Base-by-base conservation (phyloP, 345 rosid genomes). In the Diplotaxis tenuifolia region DNA sequence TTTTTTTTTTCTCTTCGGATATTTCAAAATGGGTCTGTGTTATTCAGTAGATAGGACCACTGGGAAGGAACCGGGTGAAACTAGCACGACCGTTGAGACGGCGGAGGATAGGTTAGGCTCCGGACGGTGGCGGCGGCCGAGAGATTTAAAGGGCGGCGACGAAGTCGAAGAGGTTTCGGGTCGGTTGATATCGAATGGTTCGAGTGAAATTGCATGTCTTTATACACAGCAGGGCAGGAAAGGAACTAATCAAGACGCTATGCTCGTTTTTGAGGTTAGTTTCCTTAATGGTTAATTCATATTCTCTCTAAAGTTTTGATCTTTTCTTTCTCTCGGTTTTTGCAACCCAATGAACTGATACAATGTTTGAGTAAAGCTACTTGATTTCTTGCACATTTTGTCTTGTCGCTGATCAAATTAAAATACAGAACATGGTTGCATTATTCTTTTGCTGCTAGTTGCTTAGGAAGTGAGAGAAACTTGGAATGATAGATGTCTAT, bases 231-330 rank as follows among this genome's bases (percentile, higher is more conserved):
- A 94, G 80, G 98, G 98, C 28, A 94, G 83, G 81, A 94, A 94
- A 80, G 98, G 98, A 20, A 89, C 94, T 69, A 94, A 94, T 73
- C 98, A 94, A 83, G 98, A 94, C 75, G 91, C 98, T 75, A 94
- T 94, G 97, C 80, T 94, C 49, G 87, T 88, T 78, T 94, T 96
- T 89, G 95, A 93, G 98, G 98, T 92, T 75, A 7, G 85, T 70
- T 72, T 29, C 18, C 4, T 20, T 9, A 36, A 64, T n/a, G n/a
- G n/a, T n/a, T n/a, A n/a, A n/a, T n/a, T n/a, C n/a, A n/a, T 16
- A 15, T 5, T 15, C 55, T n/a, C 27, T 42, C 32, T 1, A 31
- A 9, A 55, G 6, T 21, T 40, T 47, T 73, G n/a, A 28, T 55
- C 65, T 58, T 8, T 68, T n/a, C n/a, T n/a, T 49, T 25, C 21